These are phyloP conservation scores for Catharanthus roseus DNA, from an alignment of 257 asterid species.

Conservation along the genomic window DNA sequence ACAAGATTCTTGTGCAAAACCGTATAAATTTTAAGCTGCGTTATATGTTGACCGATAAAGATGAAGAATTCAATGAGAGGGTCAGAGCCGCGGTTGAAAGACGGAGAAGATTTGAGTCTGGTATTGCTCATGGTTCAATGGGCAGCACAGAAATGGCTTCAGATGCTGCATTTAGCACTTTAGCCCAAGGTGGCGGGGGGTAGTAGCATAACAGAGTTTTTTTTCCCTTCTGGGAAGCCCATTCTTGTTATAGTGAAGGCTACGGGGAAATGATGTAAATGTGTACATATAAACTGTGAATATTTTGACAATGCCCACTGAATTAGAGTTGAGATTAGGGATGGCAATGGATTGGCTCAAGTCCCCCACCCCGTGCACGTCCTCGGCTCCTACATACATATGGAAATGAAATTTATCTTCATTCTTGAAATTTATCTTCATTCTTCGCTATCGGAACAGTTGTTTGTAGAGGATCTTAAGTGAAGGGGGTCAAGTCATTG, in stretches of 20 bases:
- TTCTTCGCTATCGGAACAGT: no score
- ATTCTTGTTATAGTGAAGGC: not conserved
- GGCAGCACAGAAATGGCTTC: not conserved
- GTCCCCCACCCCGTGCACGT: no score
- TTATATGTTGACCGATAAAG: conserved; percentile 64
- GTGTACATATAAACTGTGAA: not conserved
- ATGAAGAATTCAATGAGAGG: conserved; percentile 58
- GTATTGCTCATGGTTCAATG: conserved; percentile 15
- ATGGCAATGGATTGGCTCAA: no score
- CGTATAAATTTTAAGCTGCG: conserved; percentile 74
- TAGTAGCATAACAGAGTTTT: no score
- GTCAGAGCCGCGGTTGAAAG: conserved; percentile 57
- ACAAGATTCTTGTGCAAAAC: conserved; percentile 62
- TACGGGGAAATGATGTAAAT: not conserved
- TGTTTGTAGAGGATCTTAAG: no score
- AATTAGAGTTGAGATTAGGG: not conserved
- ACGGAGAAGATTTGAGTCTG: conserved; percentile 66
- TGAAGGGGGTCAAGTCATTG: no score
- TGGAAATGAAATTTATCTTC: no score
- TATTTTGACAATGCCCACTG: not conserved
- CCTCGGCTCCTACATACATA: no score
- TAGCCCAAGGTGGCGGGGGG: not conserved
- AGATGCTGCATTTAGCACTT: not conserved
- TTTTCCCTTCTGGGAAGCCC: no score
- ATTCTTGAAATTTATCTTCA: no score